These are phyloP conservation scores for Exsudoporus floridanus DNA, from an alignment of 1,284 basidiomycete species.

Conservation along the genomic window DNA sequence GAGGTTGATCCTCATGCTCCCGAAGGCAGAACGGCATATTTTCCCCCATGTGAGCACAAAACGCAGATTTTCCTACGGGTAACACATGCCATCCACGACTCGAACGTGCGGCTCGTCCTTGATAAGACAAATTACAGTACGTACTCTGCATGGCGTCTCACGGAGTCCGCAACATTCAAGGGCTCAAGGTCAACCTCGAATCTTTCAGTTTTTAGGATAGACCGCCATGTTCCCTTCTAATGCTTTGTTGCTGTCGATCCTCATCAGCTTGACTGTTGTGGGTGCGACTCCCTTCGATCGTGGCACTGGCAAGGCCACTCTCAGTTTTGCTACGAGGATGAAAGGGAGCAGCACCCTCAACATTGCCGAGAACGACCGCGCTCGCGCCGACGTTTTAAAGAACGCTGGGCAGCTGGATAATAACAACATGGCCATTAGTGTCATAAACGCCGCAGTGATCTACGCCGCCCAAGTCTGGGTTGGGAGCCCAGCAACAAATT, in stretches of 20 bases:
- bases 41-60: too few species aligned
- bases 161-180: neutral
- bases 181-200: neutral
- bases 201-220: neutral
- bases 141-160: neutral
- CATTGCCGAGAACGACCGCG: neutral
- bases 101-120: too few species aligned
- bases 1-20: too few species aligned
- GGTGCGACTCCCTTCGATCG: conserved; percentile 10
- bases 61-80: too few species aligned
- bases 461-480: conserved; percentile 43
- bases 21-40: too few species aligned
- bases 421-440: conserved; percentile 3
- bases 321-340: neutral
- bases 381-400: neutral
- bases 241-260: conserved; percentile 11
- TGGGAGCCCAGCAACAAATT: conserved; percentile 46
- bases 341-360: neutral
- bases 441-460: conserved; percentile 24
- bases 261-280: conserved; percentile 12
- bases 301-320: neutral
- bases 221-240: conserved; percentile 19
- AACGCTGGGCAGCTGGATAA: neutral
- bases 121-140: neutral
- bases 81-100: neutral